Conservation (phyloP, 2,329 filamentous ascomycete species). For the Ophiostoma australiae region DNA sequence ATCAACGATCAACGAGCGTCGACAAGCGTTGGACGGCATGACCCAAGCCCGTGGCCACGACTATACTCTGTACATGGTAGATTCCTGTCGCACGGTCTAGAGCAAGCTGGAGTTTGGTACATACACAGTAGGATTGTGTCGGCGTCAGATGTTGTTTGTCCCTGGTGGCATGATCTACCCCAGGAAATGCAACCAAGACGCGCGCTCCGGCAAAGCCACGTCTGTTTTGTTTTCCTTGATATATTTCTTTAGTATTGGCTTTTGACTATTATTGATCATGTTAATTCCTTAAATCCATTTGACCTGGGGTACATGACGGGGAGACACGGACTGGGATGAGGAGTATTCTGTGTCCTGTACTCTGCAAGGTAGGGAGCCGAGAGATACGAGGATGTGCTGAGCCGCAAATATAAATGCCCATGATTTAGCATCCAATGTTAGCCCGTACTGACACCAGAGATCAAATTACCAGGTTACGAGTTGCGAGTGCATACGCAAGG, state of each 20-base stretch:
- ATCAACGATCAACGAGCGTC: neutral
- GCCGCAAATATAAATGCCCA: too few species aligned
- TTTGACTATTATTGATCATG: too few species aligned
- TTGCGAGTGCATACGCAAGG: neutral
- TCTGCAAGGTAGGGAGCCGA: too few species aligned
- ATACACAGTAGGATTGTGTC: neutral
- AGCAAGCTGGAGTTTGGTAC: neutral
- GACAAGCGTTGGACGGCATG: neutral
- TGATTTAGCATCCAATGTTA: too few species aligned
- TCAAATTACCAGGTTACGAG: too few species aligned
- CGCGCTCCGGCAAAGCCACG: neutral
- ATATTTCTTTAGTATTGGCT: neutral
- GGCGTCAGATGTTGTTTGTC: slow-evolving; percentile 18
- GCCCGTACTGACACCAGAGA: too few species aligned
- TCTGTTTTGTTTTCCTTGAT: neutral
- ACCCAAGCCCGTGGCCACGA: neutral
- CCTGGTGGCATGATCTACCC: slow-evolving; percentile 20
- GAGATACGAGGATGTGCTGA: too few species aligned
- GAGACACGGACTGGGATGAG: too few species aligned
- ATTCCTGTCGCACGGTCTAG: neutral
- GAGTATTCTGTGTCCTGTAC: too few species aligned
- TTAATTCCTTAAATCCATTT: too few species aligned
- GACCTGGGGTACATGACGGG: too few species aligned
- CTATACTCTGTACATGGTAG: too few species aligned
- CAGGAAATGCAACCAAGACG: slow-evolving; percentile 8